Percentiles rank a stretch among this genome's conserved stretches.
Conservation (phyloP, 2,329 filamentous ascomycete species). For the Claviceps pazoutovae region DNA sequence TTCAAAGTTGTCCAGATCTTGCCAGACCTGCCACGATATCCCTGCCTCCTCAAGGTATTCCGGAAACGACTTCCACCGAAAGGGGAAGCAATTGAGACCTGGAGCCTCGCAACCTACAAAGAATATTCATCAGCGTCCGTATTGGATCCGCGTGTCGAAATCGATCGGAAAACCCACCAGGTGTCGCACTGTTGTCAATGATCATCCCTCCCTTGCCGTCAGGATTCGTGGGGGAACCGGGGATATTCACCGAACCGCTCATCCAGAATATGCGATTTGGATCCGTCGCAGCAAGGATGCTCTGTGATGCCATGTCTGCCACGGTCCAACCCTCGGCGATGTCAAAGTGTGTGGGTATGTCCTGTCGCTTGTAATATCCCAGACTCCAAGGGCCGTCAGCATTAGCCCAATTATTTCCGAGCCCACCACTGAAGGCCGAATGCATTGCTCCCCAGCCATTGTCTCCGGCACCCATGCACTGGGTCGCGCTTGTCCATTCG, state of each 20-base stretch:
- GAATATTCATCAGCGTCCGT: neutral
- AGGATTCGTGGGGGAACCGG: conserved; percentile 19
- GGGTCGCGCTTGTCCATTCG: conserved; percentile 30
- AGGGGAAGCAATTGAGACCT: conserved; percentile 34
- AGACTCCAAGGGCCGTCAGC: conserved; percentile 15
- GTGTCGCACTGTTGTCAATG: conserved; percentile 28
- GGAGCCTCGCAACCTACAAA: conserved; percentile 22
- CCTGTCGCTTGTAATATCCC: conserved; percentile 35
- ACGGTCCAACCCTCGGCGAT: conserved; percentile 40
- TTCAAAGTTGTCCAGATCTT: conserved; percentile 34
- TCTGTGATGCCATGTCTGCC: conserved; percentile 10
- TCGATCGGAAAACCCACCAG: conserved; percentile 4
- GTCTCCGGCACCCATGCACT: conserved; percentile 36
- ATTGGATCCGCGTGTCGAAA: too few relatives aligned
- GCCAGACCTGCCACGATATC: conserved; percentile 36
- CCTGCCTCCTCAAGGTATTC: conserved; percentile 33
- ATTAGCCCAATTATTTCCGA: conserved; percentile 36
- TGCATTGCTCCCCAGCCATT: conserved; percentile 40
- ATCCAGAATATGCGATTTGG: conserved; percentile 28
- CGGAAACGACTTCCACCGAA: conserved; percentile 36
- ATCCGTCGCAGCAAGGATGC: conserved; percentile 22
- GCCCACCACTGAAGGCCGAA: conserved; percentile 31
- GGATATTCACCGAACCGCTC: conserved; percentile 33
- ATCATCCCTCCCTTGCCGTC: conserved; percentile 29
- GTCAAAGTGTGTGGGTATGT: conserved; percentile 39